These are phyloP conservation scores for Pythium oligandrum DNA, from an alignment of 352 stramenopile genomes.

Conservation along the genomic window DNA sequence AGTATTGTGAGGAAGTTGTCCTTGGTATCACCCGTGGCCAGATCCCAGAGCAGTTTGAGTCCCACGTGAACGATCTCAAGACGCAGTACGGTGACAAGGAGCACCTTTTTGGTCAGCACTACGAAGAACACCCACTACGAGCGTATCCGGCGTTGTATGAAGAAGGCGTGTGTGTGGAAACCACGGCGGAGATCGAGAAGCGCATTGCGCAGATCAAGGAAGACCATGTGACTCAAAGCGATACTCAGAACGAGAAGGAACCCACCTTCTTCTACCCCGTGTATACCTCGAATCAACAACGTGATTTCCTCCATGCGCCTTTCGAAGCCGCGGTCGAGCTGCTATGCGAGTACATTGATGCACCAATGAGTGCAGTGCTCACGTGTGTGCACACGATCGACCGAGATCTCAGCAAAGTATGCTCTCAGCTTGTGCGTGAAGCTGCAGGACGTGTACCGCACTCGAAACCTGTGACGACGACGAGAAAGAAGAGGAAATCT, in stretches of 20 bases:
- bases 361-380: constrained; percentile 41
- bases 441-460: no score
- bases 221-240: constrained; percentile 3
- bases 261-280: constrained; percentile 57
- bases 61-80: constrained; percentile 44
- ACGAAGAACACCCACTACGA: constrained; percentile 30
- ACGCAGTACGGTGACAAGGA: constrained; percentile 12
- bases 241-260: neutral
- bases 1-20: constrained; percentile 46
- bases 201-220: constrained; percentile 32
- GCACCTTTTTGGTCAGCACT: constrained; percentile 10
- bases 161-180: constrained; percentile 44
- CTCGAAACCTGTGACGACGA: neutral
- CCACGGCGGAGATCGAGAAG: constrained; percentile 44
- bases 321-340: constrained; percentile 62
- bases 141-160: constrained; percentile 53
- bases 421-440: no score
- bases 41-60: constrained; percentile 35
- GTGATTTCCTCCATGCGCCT: constrained; percentile 33
- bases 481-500: neutral
- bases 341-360: constrained; percentile 59
- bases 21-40: constrained; percentile 24
- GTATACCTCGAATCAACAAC: constrained; percentile 7
- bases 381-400: constrained; percentile 12
- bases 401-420: constrained; percentile 4